Percentiles rank a stretch among this genome's conserved stretches.
Conservation (phyloP, 108 stramenopile genomes). For the Nitzschia inconspicua region DNA sequence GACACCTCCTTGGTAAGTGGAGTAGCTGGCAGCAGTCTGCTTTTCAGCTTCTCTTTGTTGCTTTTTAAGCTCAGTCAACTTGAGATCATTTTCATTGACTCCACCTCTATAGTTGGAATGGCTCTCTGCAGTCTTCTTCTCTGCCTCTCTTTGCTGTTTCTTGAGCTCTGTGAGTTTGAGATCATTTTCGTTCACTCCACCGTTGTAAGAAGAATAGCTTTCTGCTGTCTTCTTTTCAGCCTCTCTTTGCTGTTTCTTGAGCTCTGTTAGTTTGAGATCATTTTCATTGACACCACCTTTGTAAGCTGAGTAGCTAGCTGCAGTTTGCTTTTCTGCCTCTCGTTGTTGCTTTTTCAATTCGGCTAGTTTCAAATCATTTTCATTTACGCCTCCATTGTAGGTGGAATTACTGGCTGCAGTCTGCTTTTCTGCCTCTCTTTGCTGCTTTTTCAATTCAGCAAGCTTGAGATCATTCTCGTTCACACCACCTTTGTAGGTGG, state of each 20-base stretch:
- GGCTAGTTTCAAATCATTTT: constrained; percentile 12
- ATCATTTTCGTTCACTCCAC: constrained; percentile 12
- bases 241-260: constrained; percentile 10
- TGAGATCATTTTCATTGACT: not conserved
- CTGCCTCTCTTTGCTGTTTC: not conserved
- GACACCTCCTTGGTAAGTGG: not conserved
- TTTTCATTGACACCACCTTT: constrained; percentile 7
- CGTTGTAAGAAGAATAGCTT: constrained; percentile 2
- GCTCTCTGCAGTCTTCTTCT: not conserved
- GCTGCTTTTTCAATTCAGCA: constrained; percentile 2
- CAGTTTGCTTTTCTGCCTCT: not conserved
- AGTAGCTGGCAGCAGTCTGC: not conserved
- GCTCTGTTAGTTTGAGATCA: constrained; percentile 2
- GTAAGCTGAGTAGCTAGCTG: not conserved
- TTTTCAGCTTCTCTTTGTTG: constrained; percentile 4
- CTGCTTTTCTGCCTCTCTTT: constrained; percentile 5
- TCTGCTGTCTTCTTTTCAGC: constrained; percentile 5
- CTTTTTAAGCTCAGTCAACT: not conserved
- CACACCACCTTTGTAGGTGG: constrained; percentile 2
- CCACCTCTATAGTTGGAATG: not conserved
- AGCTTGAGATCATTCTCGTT: constrained; percentile 6
- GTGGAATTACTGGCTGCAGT: not conserved
- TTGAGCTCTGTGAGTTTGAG: constrained; percentile 7
- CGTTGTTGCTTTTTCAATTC: constrained; percentile 11
- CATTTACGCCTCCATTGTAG: not conserved